These are phyloP conservation scores for Oidium heveae DNA, from an alignment of 2,329 filamentous ascomycete species.

Conservation along the genomic window DNA sequence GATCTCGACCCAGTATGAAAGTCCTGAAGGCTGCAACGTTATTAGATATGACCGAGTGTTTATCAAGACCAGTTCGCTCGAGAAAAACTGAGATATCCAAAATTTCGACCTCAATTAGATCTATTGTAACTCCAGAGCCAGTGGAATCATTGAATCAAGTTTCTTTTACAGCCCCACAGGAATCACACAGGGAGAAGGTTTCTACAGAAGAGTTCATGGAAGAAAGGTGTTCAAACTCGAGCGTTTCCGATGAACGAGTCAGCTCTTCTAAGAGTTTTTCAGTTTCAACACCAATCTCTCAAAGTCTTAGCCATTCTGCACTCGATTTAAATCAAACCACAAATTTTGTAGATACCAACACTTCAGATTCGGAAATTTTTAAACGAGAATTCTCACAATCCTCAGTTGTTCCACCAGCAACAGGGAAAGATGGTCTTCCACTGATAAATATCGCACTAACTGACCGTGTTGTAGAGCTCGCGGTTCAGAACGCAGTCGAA, in stretches of 20 bases:
- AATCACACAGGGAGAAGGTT: background rate
- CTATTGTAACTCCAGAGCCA: conserved; percentile 9
- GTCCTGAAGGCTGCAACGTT: conserved; percentile 23
- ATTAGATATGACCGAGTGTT: conserved; percentile 1
- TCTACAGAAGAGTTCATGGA: conserved; percentile 1
- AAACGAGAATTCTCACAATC: conserved; percentile 1
- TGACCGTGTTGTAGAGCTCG: conserved; percentile 27
- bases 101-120: conserved; percentile 8
- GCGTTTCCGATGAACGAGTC: conserved; percentile 3
- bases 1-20: conserved; percentile 38
- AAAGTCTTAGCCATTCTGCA: conserved; percentile 3
- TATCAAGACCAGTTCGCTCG: background rate
- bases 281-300: conserved; percentile 4
- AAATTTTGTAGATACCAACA: background rate
- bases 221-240: conserved; percentile 1
- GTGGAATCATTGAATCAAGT: background rate
- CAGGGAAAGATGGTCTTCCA: conserved; percentile 6
- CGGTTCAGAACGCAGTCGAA: conserved; percentile 31
- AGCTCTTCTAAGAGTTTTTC: conserved; percentile 5
- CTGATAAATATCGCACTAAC: conserved; percentile 11
- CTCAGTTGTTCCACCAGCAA: conserved; percentile 2
- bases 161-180: background rate
- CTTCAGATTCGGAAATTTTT: background rate
- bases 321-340: conserved; percentile 5
- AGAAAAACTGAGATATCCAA: conserved; percentile 1